phyloP scores from a whole-genome alignment of 257 asterid species.

The Agastache rugosa region DNA sequence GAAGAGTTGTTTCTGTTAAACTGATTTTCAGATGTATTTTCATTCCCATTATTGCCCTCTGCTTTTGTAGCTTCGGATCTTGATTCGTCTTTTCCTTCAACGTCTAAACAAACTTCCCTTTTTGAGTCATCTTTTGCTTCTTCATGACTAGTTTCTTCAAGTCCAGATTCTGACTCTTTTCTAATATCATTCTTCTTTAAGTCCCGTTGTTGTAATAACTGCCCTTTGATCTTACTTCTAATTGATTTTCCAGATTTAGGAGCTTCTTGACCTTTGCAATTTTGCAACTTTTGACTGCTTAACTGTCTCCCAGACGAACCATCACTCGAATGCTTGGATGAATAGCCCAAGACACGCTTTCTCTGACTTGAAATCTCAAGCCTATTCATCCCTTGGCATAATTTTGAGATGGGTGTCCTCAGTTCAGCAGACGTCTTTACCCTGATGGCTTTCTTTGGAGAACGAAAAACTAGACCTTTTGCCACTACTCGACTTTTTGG shows the following conservation, averaged over 20 bases:
- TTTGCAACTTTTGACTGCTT: conserved; percentile 44
- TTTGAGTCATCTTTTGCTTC: conserved; percentile 36
- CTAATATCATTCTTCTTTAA: conserved; percentile 10
- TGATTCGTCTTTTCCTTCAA: conserved; percentile 37
- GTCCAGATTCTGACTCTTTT: conserved; percentile 26
- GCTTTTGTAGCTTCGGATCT: conserved; percentile 31
- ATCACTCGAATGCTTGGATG: conserved; percentile 41
- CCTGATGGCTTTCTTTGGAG: conserved; percentile 66
- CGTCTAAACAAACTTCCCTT: conserved; percentile 15
- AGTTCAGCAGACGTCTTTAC: conserved; percentile 63
- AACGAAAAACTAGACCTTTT: conserved; percentile 71
- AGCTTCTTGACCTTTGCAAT: conserved; percentile 35
- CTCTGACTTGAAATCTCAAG: conserved; percentile 74
- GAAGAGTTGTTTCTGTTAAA: conserved; percentile 29
- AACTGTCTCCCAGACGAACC: conserved; percentile 36
- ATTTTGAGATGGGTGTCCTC: conserved; percentile 60
- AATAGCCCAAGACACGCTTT: conserved; percentile 49
- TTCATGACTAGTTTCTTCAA: conserved; percentile 34
- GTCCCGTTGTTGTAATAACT: conserved; percentile 25
- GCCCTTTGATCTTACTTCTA: conserved; percentile 37
- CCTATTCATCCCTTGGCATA: conserved; percentile 71
- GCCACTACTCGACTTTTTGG: conserved; percentile 54
- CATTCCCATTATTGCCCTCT: conserved; percentile 39
- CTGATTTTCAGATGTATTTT: conserved; percentile 15
- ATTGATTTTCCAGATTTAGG: conserved; percentile 39